Percentiles rank a stretch among this genome's conserved stretches.
phyloP scores from a whole-genome alignment of 148 eudicot species.

The Chenopodium quinoa region DNA sequence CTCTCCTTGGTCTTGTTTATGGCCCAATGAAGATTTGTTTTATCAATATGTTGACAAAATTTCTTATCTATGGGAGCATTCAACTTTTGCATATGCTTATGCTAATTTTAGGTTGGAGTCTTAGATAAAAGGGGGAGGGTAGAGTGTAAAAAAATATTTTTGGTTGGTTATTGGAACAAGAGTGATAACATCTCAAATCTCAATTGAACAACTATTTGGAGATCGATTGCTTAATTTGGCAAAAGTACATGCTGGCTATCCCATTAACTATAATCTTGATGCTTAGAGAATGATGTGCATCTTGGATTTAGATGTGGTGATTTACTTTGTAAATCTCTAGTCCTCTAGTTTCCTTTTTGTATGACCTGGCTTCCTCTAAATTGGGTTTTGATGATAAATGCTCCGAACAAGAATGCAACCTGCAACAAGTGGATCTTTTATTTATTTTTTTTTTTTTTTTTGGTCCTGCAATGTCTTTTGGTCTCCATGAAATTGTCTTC shows the following conservation, averaged over 20 bases:
- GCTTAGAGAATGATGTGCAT: background rate
- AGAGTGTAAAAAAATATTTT: background rate
- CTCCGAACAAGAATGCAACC: background rate
- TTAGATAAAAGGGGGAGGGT: background rate
- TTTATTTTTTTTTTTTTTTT: background rate
- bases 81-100: background rate
- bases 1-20: too few relatives aligned
- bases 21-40: too few relatives aligned
- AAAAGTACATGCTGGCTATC: too few relatives aligned
- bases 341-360: background rate
- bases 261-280: background rate
- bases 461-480: background rate
- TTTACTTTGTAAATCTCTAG: background rate
- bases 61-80: background rate
- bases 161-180: too few relatives aligned
- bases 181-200: too few relatives aligned
- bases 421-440: background rate
- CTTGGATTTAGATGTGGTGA: background rate
- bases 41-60: too few relatives aligned
- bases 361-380: background rate
- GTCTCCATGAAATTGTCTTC: background rate
- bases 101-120: background rate
- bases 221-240: too few relatives aligned
- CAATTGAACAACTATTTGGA: too few relatives aligned
- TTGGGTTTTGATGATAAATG: background rate